Base-by-base conservation (phyloP, 2,329 filamentous ascomycete genomes). In the Chrysoporthe puriensis region DNA sequence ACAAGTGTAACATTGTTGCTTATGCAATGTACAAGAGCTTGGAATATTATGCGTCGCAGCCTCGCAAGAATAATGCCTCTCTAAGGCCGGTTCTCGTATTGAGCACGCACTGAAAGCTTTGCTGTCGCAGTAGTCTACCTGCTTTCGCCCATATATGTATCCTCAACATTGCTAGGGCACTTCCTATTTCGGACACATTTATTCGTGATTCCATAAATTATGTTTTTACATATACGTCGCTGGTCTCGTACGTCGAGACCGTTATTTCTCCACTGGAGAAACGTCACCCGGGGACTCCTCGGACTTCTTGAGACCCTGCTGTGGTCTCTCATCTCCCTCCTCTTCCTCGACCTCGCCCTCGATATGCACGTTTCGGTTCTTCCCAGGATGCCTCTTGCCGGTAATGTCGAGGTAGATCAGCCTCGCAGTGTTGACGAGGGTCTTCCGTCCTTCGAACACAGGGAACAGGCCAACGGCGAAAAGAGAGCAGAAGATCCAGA, bases 391-490 rank as follows among this genome's bases (percentile, higher is more conserved):
- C 62, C 74, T 78, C 71, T 76, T 80, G 34, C 83, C 84, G 1
- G 79, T 85, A 8, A 91, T 66, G 77, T 94, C 91, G 66, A 83
- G 74, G 52, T 79, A 83, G 71, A 94, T 91, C 40, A 84, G 81
- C 75, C 85, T 88, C 70, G 86, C 77, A 0, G 90, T 92, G 63
- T 85, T 81, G 0, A 76, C 75, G 66, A 92, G 88, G 1, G 90
- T 94, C 66, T 83, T 79, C 1, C 94, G 81, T 0, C 93, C 92
- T 76, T 97, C 93, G 78, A 86, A 96, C 1, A 96, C 80, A 7
- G 94, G 94, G 78, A 91, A 97, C 0, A 97, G 50, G 0, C 92
- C 93, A 0, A 97, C 93, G 11, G 88, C 90, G 66, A 90, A 82
- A 1, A 89, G 81, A 3, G 88, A 91, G 73, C 86, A 88, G 76